Percentiles rank a stretch among this genome's conserved stretches.
phyloP scores from a whole-genome alignment of 2,329 filamentous ascomycete genomes.

The Ascocoryne sarcoides region DNA sequence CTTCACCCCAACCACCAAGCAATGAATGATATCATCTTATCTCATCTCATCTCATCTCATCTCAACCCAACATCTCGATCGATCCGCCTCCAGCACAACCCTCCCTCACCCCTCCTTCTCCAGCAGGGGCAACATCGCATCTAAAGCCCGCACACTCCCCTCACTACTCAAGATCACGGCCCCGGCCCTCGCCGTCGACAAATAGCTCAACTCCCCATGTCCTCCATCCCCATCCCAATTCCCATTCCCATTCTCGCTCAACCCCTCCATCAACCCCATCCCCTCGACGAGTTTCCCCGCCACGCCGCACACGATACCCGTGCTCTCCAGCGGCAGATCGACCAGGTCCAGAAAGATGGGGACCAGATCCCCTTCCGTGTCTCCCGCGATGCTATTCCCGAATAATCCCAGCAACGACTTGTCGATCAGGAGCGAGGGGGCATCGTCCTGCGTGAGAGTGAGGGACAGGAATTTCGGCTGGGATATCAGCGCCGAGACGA shows the following conservation, averaged over 20 bases:
- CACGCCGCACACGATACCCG: constrained; percentile 91
- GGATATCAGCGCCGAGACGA: constrained; percentile 51
- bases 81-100: neutral
- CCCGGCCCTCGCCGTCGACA: constrained; percentile 81
- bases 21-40: too few relatives aligned
- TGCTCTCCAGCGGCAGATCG: constrained; percentile 74
- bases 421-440: constrained; percentile 66
- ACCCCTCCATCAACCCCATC: constrained; percentile 35
- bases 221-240: constrained; percentile 27
- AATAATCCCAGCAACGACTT: constrained; percentile 56
- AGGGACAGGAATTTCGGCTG: constrained; percentile 65
- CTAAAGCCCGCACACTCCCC: constrained; percentile 64
- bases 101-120: constrained; percentile 9
- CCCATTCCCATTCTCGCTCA: constrained; percentile 35
- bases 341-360: constrained; percentile 85
- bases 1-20: too few relatives aligned
- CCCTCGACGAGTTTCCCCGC: constrained; percentile 73
- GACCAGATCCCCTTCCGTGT: constrained; percentile 62
- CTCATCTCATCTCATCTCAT: too few relatives aligned
- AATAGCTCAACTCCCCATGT: constrained; percentile 66
- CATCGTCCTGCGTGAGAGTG: constrained; percentile 64
- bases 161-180: constrained; percentile 77
- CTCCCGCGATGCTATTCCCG: constrained; percentile 66
- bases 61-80: too few relatives aligned
- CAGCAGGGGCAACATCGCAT: constrained; percentile 46